Percentiles rank a stretch among this genome's conserved stretches.
phyloP scores from a whole-genome alignment of 2,329 filamentous ascomycete genomes.

The Trichophyton schoenleinii region DNA sequence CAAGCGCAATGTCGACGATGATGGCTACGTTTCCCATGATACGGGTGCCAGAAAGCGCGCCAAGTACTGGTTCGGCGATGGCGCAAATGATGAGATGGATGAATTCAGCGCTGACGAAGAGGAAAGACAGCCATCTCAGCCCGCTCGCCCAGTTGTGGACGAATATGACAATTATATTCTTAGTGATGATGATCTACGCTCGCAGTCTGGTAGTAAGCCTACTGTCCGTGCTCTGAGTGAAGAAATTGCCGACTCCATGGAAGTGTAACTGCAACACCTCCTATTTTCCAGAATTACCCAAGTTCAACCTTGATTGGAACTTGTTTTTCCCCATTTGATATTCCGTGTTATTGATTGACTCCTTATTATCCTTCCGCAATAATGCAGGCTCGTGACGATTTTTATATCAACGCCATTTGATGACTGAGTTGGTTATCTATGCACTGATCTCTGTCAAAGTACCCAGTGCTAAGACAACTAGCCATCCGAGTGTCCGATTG shows the following conservation, averaged over 20 bases:
- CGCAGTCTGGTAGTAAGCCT: constrained; percentile 30
- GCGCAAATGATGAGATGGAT: constrained; percentile 32
- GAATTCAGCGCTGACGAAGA: constrained; percentile 25
- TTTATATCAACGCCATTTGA: not conserved
- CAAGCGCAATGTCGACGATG: constrained; percentile 37
- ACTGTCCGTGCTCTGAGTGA: constrained; percentile 41
- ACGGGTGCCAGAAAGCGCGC: constrained; percentile 64
- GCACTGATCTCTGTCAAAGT: not conserved
- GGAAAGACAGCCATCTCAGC: constrained; percentile 13
- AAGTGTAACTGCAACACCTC: constrained; percentile 28
- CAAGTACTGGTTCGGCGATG: constrained; percentile 74
- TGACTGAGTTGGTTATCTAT: not conserved
- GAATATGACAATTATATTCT: constrained; percentile 34
- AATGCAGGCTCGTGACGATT: not conserved
- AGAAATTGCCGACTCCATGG: constrained; percentile 42
- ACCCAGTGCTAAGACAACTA: not conserved
- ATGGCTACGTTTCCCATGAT: constrained; percentile 37
- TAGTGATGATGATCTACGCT: constrained; percentile 32
- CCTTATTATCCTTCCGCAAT: not conserved
- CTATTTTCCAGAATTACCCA: not conserved
- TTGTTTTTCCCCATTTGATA: not conserved
- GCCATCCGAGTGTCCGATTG: not conserved
- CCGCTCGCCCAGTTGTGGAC: constrained; percentile 23
- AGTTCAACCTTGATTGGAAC: not conserved
- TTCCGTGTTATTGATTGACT: not conserved